Base-by-base conservation (phyloP, 1,139 yeast species). In the Diutina siamensis region DNA sequence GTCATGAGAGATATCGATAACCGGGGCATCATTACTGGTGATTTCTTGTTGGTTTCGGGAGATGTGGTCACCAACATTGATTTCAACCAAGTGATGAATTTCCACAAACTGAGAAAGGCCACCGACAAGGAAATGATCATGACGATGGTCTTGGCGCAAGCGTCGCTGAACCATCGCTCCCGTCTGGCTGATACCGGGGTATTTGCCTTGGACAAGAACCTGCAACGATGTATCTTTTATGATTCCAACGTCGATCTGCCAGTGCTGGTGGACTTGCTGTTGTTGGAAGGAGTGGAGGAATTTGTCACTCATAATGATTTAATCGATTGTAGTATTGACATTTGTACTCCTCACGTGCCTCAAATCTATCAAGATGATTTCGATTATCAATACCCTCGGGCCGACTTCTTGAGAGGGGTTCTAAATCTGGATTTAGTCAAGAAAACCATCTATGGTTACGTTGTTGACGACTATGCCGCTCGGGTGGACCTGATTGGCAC, bases 1-100 rank as follows among this genome's bases (percentile, higher is more conserved):
- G 95, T 95, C 28, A 83, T 92, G 94, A 76, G 98, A 61, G 97
- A 89, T 59, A 68, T 92, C 51, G 98, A 92, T 61, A 82, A 86
- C 50, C 74, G 95, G 57, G 96, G 97, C 1, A 66, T 89, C 49
- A 86, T 92, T 47, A 77, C 85, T 3, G 87, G 94, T 13, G 99
- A 92, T 63, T 92, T 92, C 56, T 67, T 94, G 49, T 71, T 92
- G 40, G 85, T 94, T 38, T 80, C 94, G 15, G 98, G 98, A 48
- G 98, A 92, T 60, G 94, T 92, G 27, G 89, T 92, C 15, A 84
- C 96, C 46, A 92, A 92, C 58, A 74, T 94, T 49, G 94, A 89
- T 57, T 80, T 89, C 52, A 72, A 72, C 44, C 77, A 80, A 54
- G 86, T 83, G 36, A 67, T 88, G 65, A 78, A 76, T 20, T 78